Conservation (phyloP, 768 basidiomycete species). For the Coprinopsis cinerea region DNA sequence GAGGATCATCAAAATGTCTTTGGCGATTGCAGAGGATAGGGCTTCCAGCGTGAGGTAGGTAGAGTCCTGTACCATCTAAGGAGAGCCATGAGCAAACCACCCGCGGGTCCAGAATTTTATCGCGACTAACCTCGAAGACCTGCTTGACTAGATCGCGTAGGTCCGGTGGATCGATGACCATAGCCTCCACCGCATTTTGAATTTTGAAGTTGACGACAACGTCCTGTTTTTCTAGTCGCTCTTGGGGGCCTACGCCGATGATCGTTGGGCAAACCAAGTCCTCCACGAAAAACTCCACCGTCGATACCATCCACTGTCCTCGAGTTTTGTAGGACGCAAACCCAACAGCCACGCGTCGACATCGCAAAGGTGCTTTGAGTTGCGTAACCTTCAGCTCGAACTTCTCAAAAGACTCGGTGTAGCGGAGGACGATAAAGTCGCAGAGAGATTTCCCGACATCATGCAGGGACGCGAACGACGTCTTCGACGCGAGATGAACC, state of each 20-base stretch:
- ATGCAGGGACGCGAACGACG: conserved; percentile 38
- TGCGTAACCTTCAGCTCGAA: conserved; percentile 38
- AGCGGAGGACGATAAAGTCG: conserved; percentile 30
- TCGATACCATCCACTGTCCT: conserved; percentile 17
- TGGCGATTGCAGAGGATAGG: conserved; percentile 52
- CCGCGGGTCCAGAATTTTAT: background rate
- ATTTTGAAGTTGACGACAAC: conserved; percentile 41
- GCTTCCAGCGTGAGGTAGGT: conserved; percentile 65
- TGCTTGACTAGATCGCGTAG: conserved; percentile 34
- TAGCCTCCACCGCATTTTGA: conserved; percentile 16
- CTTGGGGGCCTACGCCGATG: conserved; percentile 64
- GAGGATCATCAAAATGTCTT: conserved; percentile 32
- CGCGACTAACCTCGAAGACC: conserved; percentile 27
- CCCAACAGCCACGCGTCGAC: conserved; percentile 37
- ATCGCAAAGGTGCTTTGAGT: conserved; percentile 46
- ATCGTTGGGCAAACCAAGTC: conserved; percentile 48
- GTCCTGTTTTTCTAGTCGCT: conserved; percentile 58
- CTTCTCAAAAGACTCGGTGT: conserved; percentile 18
- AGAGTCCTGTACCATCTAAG: conserved; percentile 27
- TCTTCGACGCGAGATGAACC: conserved; percentile 20
- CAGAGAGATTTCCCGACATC: conserved; percentile 38
- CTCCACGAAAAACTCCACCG: conserved; percentile 22
- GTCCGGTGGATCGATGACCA: conserved; percentile 26
- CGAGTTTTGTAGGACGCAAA: conserved; percentile 21
- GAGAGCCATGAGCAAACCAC: background rate